Percentiles rank a stretch among this genome's conserved stretches.
phyloP scores from a whole-genome alignment of 2,329 filamentous ascomycete species.

The Monilinia vaccinii-corymbosi region DNA sequence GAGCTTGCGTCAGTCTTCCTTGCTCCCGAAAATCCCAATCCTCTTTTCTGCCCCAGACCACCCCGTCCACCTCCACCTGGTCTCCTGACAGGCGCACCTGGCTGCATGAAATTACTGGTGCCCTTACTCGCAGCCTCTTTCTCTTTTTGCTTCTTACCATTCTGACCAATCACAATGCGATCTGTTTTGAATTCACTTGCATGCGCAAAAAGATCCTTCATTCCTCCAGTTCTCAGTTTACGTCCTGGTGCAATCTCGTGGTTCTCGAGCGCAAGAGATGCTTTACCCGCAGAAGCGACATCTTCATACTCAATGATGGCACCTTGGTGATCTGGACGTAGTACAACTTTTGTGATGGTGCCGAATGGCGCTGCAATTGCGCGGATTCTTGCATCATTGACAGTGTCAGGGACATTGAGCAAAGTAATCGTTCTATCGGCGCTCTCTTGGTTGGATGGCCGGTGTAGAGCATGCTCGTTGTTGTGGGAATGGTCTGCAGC shows the following conservation, averaged over 20 bases:
- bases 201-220: slow-evolving; percentile 45
- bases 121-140: neutral
- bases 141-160: slow-evolving; percentile 17
- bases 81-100: slow-evolving; percentile 26
- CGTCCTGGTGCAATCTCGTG: slow-evolving; percentile 42
- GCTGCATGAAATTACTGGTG: slow-evolving; percentile 29
- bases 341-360: slow-evolving; percentile 61
- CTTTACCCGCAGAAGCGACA: slow-evolving; percentile 59
- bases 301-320: slow-evolving; percentile 77
- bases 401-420: slow-evolving; percentile 81
- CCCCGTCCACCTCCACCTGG: slow-evolving; percentile 31
- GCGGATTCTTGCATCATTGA: slow-evolving; percentile 78
- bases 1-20: slow-evolving; percentile 3
- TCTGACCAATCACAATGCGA: slow-evolving; percentile 31
- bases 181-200: slow-evolving; percentile 39
- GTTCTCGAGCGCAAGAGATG: slow-evolving; percentile 50
- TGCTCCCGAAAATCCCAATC: slow-evolving; percentile 26
- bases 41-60: slow-evolving; percentile 29
- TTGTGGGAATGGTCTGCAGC: slow-evolving; percentile 16
- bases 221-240: slow-evolving; percentile 44
- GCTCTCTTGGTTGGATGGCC: slow-evolving; percentile 40
- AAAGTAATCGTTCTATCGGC: slow-evolving; percentile 67
- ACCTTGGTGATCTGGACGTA: slow-evolving; percentile 74
- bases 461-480: slow-evolving; percentile 17
- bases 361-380: slow-evolving; percentile 64